Conservation (phyloP, 225 moss, liverwort and hornwort species). For the Sphagnum contortum region DNA sequence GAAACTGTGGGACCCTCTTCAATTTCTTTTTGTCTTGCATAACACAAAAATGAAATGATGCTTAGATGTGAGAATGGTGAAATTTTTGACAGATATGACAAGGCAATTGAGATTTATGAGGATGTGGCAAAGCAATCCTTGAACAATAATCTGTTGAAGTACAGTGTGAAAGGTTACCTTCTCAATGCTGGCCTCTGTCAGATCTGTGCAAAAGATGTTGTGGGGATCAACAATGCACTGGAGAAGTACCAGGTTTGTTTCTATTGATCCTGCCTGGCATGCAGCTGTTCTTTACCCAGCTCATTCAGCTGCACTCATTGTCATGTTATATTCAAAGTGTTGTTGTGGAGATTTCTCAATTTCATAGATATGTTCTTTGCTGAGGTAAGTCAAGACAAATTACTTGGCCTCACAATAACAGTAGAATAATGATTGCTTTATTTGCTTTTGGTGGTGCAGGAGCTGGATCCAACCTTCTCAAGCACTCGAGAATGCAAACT, state of each 20-base stretch:
- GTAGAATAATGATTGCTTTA: too few species aligned
- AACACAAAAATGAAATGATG: too few species aligned
- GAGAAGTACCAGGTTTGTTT: conserved; percentile 40
- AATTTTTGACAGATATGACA: conserved; percentile 39
- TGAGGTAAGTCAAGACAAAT: too few species aligned
- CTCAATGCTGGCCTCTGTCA: conserved; percentile 64
- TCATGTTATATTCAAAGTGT: too few species aligned
- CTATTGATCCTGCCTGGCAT: neutral
- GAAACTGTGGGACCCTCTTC: too few species aligned
- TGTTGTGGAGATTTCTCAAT: too few species aligned
- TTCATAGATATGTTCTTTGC: too few species aligned
- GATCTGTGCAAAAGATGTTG: conserved; percentile 42
- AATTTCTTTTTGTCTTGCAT: too few species aligned
- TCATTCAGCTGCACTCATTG: neutral
- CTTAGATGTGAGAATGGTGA: too few species aligned
- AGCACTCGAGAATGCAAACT: conserved; percentile 86
- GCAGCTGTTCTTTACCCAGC: neutral
- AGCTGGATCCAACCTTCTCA: conserved; percentile 86
- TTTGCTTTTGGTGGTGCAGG: conserved; percentile 39
- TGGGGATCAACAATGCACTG: conserved; percentile 50
- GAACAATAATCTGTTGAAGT: conserved; percentile 61
- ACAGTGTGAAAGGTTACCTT: conserved; percentile 64
- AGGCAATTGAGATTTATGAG: conserved; percentile 51
- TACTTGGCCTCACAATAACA: too few species aligned
- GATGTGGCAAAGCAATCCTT: conserved; percentile 52